These are phyloP conservation scores for Sungouiozyma intestinalis DNA, from an alignment of 805 yeast species.

Conservation along the genomic window DNA sequence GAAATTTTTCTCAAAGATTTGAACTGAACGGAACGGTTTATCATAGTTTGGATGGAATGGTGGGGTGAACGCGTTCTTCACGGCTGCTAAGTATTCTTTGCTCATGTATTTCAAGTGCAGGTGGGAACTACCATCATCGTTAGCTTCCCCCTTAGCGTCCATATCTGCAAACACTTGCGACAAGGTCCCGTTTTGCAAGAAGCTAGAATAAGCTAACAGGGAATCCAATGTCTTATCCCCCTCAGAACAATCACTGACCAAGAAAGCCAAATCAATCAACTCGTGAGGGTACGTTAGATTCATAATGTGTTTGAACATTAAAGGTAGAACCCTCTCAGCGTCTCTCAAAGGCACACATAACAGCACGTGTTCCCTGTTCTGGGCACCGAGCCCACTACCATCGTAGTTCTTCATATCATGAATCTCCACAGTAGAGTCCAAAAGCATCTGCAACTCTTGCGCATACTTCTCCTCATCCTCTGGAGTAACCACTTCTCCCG, in stretches of 20 bases:
- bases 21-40: slow-evolving; percentile 66
- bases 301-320: slow-evolving; percentile 80
- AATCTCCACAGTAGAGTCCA: slow-evolving; percentile 41
- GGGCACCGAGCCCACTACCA: slow-evolving; percentile 42
- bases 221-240: slow-evolving; percentile 57
- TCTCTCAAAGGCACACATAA: slow-evolving; percentile 69
- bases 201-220: slow-evolving; percentile 51
- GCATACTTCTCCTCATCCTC: slow-evolving; percentile 21
- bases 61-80: slow-evolving; percentile 48
- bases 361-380: slow-evolving; percentile 51
- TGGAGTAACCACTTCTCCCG: slow-evolving; percentile 24
- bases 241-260: slow-evolving; percentile 69
- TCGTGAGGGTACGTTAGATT: slow-evolving; percentile 77
- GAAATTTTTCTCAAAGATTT: slow-evolving; percentile 72
- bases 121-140: slow-evolving; percentile 44
- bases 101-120: slow-evolving; percentile 65
- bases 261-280: slow-evolving; percentile 67
- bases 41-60: slow-evolving; percentile 56
- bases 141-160: slow-evolving; percentile 30
- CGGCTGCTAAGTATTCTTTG: slow-evolving; percentile 44
- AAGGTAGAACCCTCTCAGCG: slow-evolving; percentile 65
- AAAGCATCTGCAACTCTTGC: slow-evolving; percentile 30
- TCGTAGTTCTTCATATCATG: slow-evolving; percentile 51
- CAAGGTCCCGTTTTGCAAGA: slow-evolving; percentile 62
- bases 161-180: slow-evolving; percentile 29